Base-by-base conservation (phyloP, 164 flowering plant species). In the Cinnamomum micranthum region DNA sequence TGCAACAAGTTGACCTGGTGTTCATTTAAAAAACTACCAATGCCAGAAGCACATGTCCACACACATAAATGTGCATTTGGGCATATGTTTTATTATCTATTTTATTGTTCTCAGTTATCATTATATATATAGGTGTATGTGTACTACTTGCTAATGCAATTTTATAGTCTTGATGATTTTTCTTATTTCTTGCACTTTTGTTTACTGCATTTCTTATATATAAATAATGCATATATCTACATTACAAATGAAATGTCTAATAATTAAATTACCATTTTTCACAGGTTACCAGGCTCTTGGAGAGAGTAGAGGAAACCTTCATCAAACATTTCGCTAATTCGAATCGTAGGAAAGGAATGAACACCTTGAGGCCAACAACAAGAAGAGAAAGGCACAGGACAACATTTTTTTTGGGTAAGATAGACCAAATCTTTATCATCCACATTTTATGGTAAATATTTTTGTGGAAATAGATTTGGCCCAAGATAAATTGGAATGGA, bases 271-370 rank as follows among this genome's bases (percentile, higher is more conserved):
- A 12, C 59, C 20, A 10, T 6, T 33, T 15, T 25, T 22, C 3
- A 65, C 80, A 90, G 89, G 84, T 90, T 50, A 81, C 78, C 51
- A 86, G 78, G 83, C 83, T 90, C 35, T 77, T 90, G 74, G 92
- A 87, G 74, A 86, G 92, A 72, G 91, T 88, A 25, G 94, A 90
- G 74, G 83, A 80, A 2, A 81, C 92, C 22, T 90, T 90, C 78
- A 82, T 90, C 76, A 90, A 88, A 79, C 94, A 88, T 72, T 90
- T 90, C 64, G 67, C 84, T 7, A 90, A 90, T 66, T 78, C 86
- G 12, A 91, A 91, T 47, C 85, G 91, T 4, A 78, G 79, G 3
- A 88, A 89, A 84, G 91, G 91, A 55, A 88, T 91, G 77, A 76
- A 59, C 13, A 75, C 78, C 47, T 78, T 89, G 73, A 85, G 90